These are phyloP conservation scores for Populus hybrid DNA, from an alignment of 441 rosid species.

Conservation along the genomic window DNA sequence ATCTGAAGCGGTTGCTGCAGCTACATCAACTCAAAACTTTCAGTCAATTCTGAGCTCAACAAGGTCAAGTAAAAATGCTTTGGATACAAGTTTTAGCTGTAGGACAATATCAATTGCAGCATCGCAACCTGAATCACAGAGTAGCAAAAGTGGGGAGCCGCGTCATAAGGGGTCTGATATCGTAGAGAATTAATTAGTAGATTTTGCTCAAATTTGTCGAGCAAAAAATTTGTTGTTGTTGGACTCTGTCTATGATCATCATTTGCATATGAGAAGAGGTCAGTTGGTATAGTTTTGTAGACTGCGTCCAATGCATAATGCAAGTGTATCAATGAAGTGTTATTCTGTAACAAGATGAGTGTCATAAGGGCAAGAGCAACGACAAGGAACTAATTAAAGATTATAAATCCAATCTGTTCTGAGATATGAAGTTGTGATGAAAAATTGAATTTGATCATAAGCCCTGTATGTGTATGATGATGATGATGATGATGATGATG, in stretches of 20 bases:
- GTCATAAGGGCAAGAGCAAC: background rate
- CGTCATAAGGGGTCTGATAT: background rate
- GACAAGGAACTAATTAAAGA: background rate
- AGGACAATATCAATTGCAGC: background rate
- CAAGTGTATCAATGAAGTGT: background rate
- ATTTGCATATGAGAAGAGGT: background rate
- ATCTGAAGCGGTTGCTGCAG: constrained; percentile 33
- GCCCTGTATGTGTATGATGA: too few species aligned
- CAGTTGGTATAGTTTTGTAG: background rate
- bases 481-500: too few species aligned
- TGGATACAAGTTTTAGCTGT: constrained; percentile 20
- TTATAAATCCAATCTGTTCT: background rate
- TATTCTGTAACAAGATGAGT: background rate
- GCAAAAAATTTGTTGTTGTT: background rate
- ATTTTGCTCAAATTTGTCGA: background rate
- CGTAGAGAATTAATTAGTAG: background rate
- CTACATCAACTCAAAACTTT: constrained; percentile 15
- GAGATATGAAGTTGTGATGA: too few species aligned
- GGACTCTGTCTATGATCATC: background rate
- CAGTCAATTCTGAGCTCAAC: constrained; percentile 2
- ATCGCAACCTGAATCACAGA: constrained; percentile 22
- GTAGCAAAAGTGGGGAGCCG: constrained; percentile 18
- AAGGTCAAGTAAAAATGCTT: background rate
- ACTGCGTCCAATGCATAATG: background rate
- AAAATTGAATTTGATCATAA: too few species aligned